These are phyloP conservation scores for Udeniomyces megalosporus DNA, from an alignment of 768 basidiomycete species.

Conservation along the genomic window DNA sequence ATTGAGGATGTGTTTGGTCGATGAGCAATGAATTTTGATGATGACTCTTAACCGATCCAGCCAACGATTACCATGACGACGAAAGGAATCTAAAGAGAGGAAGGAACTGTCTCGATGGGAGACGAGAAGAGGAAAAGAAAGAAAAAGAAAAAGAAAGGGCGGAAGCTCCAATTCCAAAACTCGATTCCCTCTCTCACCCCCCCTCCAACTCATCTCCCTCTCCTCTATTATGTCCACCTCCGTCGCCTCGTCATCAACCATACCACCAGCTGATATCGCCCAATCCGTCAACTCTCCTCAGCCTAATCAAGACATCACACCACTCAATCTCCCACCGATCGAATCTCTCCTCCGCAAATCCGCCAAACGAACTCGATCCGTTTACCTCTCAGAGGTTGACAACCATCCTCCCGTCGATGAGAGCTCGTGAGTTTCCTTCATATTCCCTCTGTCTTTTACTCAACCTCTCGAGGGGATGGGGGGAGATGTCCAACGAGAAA, in stretches of 20 bases:
- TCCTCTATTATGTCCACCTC: not conserved
- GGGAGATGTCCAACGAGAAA: no score
- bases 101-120: no score
- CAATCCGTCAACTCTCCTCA: not conserved
- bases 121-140: no score
- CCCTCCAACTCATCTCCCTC: not conserved
- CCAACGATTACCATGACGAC: no score
- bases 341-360: constrained; percentile 25
- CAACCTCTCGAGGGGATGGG: not conserved
- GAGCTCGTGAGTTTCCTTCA: not conserved
- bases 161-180: no score
- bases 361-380: constrained; percentile 26
- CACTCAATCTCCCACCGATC: constrained; percentile 21
- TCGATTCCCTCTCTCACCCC: not conserved
- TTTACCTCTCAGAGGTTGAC: constrained; percentile 19
- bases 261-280: not conserved
- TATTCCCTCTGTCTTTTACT: no score
- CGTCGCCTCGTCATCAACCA: not conserved
- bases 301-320: not conserved
- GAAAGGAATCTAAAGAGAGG: no score
- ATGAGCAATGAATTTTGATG: no score
- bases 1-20: no score
- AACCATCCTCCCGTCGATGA: not conserved
- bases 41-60: no score
- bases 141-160: no score